Conservation (phyloP, 768 basidiomycete species). For the Asterophora lycoperdoides region DNA sequence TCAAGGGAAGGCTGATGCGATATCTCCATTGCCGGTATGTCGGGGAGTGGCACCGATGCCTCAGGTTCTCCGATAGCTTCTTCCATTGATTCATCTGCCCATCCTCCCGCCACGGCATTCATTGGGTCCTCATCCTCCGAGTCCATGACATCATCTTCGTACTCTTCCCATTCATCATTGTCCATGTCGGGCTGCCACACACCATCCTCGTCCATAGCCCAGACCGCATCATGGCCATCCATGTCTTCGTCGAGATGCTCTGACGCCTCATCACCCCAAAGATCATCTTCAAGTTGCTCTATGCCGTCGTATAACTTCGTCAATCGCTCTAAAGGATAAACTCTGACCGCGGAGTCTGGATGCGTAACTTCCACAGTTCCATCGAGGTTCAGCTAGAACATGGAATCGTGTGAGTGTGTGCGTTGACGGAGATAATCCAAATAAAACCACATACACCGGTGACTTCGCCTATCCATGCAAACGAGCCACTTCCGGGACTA, state of each 20-base stretch:
- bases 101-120: slow-evolving; percentile 15
- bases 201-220: slow-evolving; percentile 42
- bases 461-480: slow-evolving; percentile 89
- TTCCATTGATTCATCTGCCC: slow-evolving; percentile 14
- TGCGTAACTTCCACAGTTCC: slow-evolving; percentile 72
- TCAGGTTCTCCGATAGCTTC: not conserved
- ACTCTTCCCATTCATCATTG: slow-evolving; percentile 36
- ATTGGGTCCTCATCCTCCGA: slow-evolving; percentile 17
- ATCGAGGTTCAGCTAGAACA: slow-evolving; percentile 60
- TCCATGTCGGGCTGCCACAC: slow-evolving; percentile 44
- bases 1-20: not conserved
- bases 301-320: slow-evolving; percentile 78
- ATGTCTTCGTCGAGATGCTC: slow-evolving; percentile 39
- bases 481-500: slow-evolving; percentile 30
- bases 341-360: slow-evolving; percentile 45
- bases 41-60: not conserved
- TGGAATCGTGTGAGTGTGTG: slow-evolving; percentile 6
- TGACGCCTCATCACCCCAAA: slow-evolving; percentile 51
- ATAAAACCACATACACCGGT: slow-evolving; percentile 45
- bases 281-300: slow-evolving; percentile 72
- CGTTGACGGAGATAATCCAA: slow-evolving; percentile 8
- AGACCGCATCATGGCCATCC: slow-evolving; percentile 38
- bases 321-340: slow-evolving; percentile 62
- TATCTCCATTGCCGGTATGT: not conserved
- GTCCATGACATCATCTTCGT: slow-evolving; percentile 26